Percentiles rank a stretch among this genome's conserved stretches.
Conservation (phyloP, 345 rosid species). For the Viola odorata region DNA sequence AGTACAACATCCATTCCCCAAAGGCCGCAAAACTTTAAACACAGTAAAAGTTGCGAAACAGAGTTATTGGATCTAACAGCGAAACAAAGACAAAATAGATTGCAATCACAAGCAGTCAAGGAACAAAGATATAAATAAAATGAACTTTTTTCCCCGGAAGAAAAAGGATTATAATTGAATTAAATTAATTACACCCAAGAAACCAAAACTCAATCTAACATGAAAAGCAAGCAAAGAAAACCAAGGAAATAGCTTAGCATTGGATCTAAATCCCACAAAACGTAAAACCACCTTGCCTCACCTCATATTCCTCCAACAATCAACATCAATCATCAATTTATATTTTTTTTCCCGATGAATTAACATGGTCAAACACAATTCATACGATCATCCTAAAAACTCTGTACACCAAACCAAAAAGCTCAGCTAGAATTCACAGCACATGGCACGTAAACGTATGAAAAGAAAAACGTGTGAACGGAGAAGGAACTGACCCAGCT, state of each 20-base stretch:
- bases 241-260: neutral
- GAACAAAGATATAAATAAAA: too few species aligned
- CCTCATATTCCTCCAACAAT: neutral
- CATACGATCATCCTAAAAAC: neutral
- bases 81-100: neutral
- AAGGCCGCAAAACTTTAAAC: neutral
- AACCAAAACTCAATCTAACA: neutral
- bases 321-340: neutral
- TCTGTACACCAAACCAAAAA: neutral
- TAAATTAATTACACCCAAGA: neutral
- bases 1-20: neutral
- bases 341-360: neutral
- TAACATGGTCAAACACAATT: neutral
- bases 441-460: neutral
- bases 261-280: neutral
- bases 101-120: neutral
- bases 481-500: slow-evolving; percentile 48
- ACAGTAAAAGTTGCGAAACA: neutral
- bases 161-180: too few species aligned
- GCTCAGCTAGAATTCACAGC: neutral
- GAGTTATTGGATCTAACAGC: neutral
- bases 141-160: too few species aligned
- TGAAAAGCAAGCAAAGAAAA: neutral
- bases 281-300: neutral
- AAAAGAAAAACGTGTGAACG: neutral